Evolutionary conservation across 1,284 basidiomycete genomes (phyloP).

Genomic region (Leccinum huronense): DNA sequence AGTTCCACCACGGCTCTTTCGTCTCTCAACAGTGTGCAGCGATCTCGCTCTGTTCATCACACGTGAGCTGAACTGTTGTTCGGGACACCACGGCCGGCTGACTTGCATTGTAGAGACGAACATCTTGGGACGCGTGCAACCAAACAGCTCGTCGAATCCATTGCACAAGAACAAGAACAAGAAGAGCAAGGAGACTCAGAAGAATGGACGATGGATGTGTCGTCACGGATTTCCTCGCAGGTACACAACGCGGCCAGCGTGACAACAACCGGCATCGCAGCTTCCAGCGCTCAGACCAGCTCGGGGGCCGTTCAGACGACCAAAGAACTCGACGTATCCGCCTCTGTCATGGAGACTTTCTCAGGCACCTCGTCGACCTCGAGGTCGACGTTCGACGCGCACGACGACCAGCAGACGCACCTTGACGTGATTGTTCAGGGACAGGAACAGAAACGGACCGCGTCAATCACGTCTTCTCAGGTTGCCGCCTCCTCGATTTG

Average conservation of each 20-base stretch:
- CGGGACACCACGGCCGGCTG: neutral
- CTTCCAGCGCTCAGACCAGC: neutral
- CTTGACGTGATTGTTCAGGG: no score
- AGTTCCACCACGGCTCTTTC: neutral
- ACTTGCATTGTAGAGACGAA: conserved; percentile 4
- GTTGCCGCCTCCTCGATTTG: neutral
- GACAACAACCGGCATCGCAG: neutral
- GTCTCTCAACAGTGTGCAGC: neutral
- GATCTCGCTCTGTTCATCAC: neutral
- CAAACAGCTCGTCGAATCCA: neutral
- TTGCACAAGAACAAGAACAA: neutral
- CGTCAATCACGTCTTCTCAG: no score
- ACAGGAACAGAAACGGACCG: no score
- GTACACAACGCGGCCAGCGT: neutral
- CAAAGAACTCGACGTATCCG: neutral
- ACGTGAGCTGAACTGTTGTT: conserved; percentile 1
- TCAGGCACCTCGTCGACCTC: neutral
- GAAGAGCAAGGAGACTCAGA: neutral
- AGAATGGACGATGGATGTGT: neutral
- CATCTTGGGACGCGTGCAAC: neutral
- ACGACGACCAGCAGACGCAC: no score
- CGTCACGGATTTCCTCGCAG: neutral
- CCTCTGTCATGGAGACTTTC: neutral
- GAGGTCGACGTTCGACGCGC: neutral
- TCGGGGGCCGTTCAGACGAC: neutral